Evolutionary conservation across 768 basidiomycete genomes (phyloP), one percentile per base, ranked within the genome.

Genomic region (Pholiota conissans): DNA sequence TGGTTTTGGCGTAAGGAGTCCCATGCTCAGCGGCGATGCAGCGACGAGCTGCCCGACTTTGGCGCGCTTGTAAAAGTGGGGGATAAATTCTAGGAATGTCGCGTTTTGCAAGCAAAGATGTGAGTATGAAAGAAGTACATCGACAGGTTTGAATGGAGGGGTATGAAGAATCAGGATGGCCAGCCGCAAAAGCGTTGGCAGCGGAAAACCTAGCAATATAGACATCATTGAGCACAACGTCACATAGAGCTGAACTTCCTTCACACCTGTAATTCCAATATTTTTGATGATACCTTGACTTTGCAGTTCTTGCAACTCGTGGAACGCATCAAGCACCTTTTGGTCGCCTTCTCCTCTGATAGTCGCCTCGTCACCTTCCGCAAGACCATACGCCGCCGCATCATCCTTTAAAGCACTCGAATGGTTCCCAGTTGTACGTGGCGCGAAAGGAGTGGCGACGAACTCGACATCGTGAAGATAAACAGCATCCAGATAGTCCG

Each of bases 381-480:
- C 75, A 37, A 95, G 72, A 0, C 93, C 93, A 69, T 91, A 95
- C 9, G 74, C 79, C 6, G 65, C 78, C 14, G 77, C 77, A 32
- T 88, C 84, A 1, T 70, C 75, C 9, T 67, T 70, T 18, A 93
- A 70, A 7, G 90, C 89, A 1, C 69, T 58, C 0, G 73, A 65
- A 63, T 87, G 86, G 59, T 85, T 77, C 3, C 90, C 90, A 16
- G 74, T 78, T 26, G 68, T 66, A 45, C 74, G 74, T 1, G 86
- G 81, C 27, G 74, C 64, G 39, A 86, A 74, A 34, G 73, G 69
- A 2, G 84, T 79, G 37, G 80, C 80, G 11, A 94, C 82, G 61
- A 85, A 91, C 74, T 95, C 93, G 48, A 90, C 82, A 67, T 95
- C 93, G 66, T 95, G 93, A 28, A 93, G 73, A 66, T 90, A 93